Base-by-base conservation (phyloP, 2,329 filamentous ascomycete species). In the Geosmithia morbida region DNA sequence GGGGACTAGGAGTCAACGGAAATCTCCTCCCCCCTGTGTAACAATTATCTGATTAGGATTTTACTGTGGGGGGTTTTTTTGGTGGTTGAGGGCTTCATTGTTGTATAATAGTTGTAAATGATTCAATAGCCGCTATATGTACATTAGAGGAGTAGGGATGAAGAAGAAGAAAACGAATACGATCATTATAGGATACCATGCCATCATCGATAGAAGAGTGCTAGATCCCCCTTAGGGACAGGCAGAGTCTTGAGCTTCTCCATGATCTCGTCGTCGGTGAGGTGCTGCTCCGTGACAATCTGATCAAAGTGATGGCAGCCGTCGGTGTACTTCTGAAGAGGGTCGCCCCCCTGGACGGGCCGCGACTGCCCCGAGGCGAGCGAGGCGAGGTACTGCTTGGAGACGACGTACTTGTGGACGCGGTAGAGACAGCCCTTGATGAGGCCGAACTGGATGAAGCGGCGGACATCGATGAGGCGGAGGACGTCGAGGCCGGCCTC, bases 391-490 rank as follows among this genome's bases (percentile, higher is more conserved):
- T 79, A 77, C 59, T 78, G 74, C 57, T 78, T 79, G 3, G 75
- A 80, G 1, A 94, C 77, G 26, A 87, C 85, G 60, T 94, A 94
- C 61, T 92, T 94, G 66, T 97, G 87, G 41, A 96, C 83, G 33
- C 92, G 79, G 63, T 96, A 96, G 20, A 98, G 67, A 54, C 94
- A 85, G 16, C 90, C 89, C 66, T 97, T 97, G 62, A 97, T 94
- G 50, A 96, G 77, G 49, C 90, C 92, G 58, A 97, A 98, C 50
- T 94, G 94, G 52, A 97, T 87, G 52, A 98, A 82, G 26, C 92
- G 82, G 13, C 92, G 79, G 48, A 96, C 79, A 61, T 98, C 92
- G 49, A 98, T 80, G 57, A 83, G 82, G 13, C 75, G 70, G 8
- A 96, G 72, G 40, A 85, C 72, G 49, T 79, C 72, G 51, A 81